Percentiles rank a stretch among this genome's conserved stretches.
Evolutionary conservation across 441 rosid genomes (phyloP).

Genomic region (Gossypium gossypioides): DNA sequence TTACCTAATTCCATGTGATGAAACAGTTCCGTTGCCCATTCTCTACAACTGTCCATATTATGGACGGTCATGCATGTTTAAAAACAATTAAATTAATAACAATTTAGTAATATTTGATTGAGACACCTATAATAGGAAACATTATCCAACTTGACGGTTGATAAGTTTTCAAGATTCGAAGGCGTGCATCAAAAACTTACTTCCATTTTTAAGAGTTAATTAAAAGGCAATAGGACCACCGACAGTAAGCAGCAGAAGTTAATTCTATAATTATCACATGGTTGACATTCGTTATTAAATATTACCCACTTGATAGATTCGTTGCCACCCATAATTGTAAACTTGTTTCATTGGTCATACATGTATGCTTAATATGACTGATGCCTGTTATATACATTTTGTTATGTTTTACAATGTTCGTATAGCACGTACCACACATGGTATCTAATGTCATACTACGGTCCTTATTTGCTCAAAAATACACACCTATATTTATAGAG

Average conservation of each 20-base stretch:
- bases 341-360: not conserved
- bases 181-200: not conserved
- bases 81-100: not conserved
- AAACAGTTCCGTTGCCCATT: not conserved
- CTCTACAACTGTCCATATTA: not conserved
- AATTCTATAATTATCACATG: not conserved
- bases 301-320: not conserved
- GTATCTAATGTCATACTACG: too few relatives aligned
- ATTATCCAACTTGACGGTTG: not conserved
- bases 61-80: conserved; percentile 1
- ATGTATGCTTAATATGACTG: not conserved
- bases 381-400: too few relatives aligned
- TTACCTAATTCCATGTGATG: conserved; percentile 12
- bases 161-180: not conserved
- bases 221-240: not conserved
- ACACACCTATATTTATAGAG: too few relatives aligned
- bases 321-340: not conserved
- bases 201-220: not conserved
- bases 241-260: not conserved
- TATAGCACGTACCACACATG: too few relatives aligned
- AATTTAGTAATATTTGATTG: not conserved
- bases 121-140: not conserved
- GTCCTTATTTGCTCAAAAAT: too few relatives aligned
- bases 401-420: too few relatives aligned
- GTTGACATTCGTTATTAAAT: conserved; percentile 3